A percentile compares a stretch with the other conserved stretches of the same genome.
phyloP scores from a whole-genome alignment of 805 yeast species.

The Diddensiella santjacobensis region DNA sequence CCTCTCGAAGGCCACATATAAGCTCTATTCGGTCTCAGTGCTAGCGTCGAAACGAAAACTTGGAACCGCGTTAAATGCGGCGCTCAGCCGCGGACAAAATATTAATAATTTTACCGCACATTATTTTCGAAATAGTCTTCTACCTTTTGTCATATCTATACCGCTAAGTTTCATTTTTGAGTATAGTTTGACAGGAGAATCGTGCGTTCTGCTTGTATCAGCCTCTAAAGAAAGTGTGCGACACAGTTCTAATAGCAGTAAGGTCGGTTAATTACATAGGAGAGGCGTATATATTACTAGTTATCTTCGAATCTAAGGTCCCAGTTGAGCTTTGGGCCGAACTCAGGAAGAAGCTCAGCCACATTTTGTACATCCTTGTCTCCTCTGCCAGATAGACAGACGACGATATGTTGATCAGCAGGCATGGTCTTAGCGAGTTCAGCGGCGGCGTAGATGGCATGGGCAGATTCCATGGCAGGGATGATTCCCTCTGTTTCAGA shows the following conservation, averaged over 20 bases:
- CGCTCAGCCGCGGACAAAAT: no score
- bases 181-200: neutral
- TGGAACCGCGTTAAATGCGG: no score
- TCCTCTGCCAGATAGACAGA: slow-evolving; percentile 96
- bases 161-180: neutral
- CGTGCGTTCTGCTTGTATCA: neutral
- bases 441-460: slow-evolving; percentile 89
- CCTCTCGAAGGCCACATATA: slow-evolving; percentile 40
- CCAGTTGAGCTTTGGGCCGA: slow-evolving; percentile 94
- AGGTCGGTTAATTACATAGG: neutral
- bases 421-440: slow-evolving; percentile 81
- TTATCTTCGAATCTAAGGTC: slow-evolving; percentile 68
- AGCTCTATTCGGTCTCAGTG: no score
- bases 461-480: slow-evolving; percentile 97
- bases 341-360: slow-evolving; percentile 84
- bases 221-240: neutral
- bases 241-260: neutral
- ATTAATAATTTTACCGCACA: no score
- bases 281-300: neutral
- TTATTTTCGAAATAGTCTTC: no score
- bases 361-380: slow-evolving; percentile 98
- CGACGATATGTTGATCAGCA: slow-evolving; percentile 74
- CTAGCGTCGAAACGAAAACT: no score
- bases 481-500: slow-evolving; percentile 96
- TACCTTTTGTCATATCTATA: no score